Evolutionary conservation across 257 asterid species (phyloP), one percentile per base, ranked within the genome.

Genomic region (Nicotiana tabacum): DNA sequence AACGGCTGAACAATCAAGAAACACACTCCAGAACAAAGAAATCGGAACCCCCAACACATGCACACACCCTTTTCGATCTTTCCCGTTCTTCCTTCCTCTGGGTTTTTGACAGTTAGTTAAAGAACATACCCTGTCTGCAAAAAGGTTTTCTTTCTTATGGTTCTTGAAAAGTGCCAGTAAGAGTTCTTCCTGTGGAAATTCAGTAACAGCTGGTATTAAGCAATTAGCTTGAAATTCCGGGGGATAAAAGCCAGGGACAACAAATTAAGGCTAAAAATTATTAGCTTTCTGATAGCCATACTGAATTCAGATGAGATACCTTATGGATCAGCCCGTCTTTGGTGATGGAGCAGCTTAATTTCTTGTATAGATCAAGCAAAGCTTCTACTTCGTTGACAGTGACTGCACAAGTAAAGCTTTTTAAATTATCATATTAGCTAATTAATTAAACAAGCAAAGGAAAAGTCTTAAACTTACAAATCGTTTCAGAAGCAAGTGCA

Each of bases 401-500:
- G 72, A 85, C 83, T 85, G 64, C 11, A 65, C 61, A 62, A 83
- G 18, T 16, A 82, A 5, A 6, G 16, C 39, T 13, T 53, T 53
- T 62, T 10, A 24, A 30, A 24, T 62, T 24, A 60, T 24, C 12
- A 27, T 24, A 24, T 0, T 3, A 27, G 37, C 35, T 64, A 9
- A 24, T 64, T 64, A 2, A 65, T 29, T 9, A 29, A 65, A 65
- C n/a, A 10, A 27, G 17, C 4, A 10, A 62, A 9, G 35, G 3
- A 12, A 65, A 65, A 29, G 12, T 48, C 65, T 7, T 67, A 51
- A 21, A 70, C 70, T 77, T 77, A 81, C 87, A 85, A 43, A 77
- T 82, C n/a, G 83, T 85, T 82, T 85, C 81, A 55, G 83, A 85
- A 85, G 85, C 87, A 56, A 85, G 77, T 66, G 78, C 61, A 9